Evolutionary conservation across 164 flowering plant genomes (phyloP).

Genomic region (Sedum album): DNA sequence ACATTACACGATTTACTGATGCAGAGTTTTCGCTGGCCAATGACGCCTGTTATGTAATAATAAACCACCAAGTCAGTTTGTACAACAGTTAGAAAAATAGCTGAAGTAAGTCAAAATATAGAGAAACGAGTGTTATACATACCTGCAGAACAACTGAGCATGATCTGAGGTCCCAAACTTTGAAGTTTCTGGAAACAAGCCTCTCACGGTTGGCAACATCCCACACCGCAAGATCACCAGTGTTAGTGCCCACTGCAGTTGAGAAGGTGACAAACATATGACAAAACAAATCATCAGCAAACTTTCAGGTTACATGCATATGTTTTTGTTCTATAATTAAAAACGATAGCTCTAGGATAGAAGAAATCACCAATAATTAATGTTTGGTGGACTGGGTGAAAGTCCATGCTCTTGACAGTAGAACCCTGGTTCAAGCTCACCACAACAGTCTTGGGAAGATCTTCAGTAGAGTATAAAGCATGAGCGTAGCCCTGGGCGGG

Average conservation of each 20-base stretch:
- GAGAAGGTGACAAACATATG: not conserved
- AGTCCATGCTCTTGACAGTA: constrained; percentile 36
- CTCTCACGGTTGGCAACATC: constrained; percentile 17
- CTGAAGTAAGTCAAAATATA: not conserved
- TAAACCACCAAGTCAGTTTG: not conserved
- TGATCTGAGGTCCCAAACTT: constrained; percentile 22
- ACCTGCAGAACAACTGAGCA: constrained; percentile 23
- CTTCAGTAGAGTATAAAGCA: constrained; percentile 22
- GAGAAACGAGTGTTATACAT: not conserved
- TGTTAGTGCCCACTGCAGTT: constrained; percentile 23
- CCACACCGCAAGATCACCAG: constrained; percentile 25
- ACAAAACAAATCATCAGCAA: too few species aligned
- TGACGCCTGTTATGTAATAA: constrained; percentile 10
- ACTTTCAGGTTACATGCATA: not conserved
- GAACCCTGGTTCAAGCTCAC: constrained; percentile 30
- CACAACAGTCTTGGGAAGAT: constrained; percentile 31
- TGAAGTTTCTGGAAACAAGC: constrained; percentile 20
- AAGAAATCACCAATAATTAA: constrained; percentile 24
- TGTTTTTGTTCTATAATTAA: not conserved
- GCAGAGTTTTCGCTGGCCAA: constrained; percentile 18
- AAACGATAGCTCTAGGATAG: not conserved
- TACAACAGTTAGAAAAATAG: not conserved
- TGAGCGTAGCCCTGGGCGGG: constrained; percentile 14
- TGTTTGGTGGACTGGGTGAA: constrained; percentile 30
- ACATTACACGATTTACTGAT: constrained; percentile 24